Conservation (phyloP, 2,329 filamentous ascomycete species). For the Knoxdaviesia capensis region DNA sequence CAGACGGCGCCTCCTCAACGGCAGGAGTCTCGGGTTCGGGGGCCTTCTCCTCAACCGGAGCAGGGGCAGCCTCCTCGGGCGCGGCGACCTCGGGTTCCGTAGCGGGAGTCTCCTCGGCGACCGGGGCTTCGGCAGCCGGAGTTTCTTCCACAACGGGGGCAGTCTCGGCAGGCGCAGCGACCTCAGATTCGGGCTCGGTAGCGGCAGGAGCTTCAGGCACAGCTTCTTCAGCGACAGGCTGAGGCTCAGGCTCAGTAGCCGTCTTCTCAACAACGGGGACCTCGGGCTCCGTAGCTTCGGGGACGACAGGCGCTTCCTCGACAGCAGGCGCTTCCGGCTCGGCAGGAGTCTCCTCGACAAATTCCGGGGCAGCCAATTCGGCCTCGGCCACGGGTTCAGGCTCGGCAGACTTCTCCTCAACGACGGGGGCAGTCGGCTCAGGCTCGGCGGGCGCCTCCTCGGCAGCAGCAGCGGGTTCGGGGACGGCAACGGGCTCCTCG, state of each 20-base stretch:
- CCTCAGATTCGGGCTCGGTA: not conserved
- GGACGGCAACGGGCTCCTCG: not conserved
- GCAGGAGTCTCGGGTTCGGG: not conserved
- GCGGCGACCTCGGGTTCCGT: not conserved
- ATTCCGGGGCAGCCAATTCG: not conserved
- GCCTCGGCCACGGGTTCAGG: not conserved
- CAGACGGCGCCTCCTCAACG: not conserved
- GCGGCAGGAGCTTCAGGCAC: not conserved
- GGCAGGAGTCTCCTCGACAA: not conserved
- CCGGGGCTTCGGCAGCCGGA: conserved; percentile 1
- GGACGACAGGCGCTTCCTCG: not conserved
- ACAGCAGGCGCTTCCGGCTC: not conserved
- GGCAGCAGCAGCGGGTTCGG: not conserved
- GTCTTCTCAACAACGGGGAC: not conserved
- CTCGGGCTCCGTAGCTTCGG: not conserved
- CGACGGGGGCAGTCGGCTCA: not conserved
- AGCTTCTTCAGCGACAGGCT: not conserved
- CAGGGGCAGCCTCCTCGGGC: conserved; percentile 1
- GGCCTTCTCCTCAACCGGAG: not conserved
- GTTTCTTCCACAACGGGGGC: conserved; percentile 1
- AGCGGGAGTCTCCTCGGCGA: conserved; percentile 4
- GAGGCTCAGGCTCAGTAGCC: not conserved
- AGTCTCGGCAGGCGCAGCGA: conserved; percentile 2
- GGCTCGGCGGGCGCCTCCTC: not conserved
- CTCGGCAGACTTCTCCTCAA: not conserved